Conservation (phyloP, 306 rosid species). For the Parietaria judaica region DNA sequence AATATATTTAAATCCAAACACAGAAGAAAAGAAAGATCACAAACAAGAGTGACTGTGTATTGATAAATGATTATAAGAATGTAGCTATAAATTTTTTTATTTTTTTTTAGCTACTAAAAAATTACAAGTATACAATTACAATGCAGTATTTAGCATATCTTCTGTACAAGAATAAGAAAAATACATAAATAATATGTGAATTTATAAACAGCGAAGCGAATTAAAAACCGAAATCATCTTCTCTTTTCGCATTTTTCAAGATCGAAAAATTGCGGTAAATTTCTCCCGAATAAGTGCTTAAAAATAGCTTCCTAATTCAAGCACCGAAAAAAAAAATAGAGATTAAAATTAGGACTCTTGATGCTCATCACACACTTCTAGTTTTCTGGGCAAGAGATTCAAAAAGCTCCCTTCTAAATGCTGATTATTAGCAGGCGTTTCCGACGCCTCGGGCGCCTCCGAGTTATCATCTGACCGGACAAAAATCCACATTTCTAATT, state of each 20-base stretch:
- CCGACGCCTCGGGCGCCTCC: constrained; percentile 42
- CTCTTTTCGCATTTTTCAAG: not conserved
- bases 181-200: not conserved
- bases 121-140: constrained; percentile 6
- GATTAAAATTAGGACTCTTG: constrained; percentile 31
- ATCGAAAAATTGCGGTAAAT: constrained; percentile 14
- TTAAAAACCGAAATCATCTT: constrained; percentile 6
- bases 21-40: too few species aligned
- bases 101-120: too few species aligned
- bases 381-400: constrained; percentile 58
- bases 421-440: constrained; percentile 28
- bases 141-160: constrained; percentile 14
- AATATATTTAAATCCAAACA: too few species aligned
- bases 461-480: constrained; percentile 43
- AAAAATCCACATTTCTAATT: not conserved
- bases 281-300: constrained; percentile 21
- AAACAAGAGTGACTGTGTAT: too few species aligned
- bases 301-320: constrained; percentile 3
- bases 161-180: constrained; percentile 20
- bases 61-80: too few species aligned
- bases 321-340: not conserved
- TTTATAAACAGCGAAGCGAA: constrained; percentile 24
- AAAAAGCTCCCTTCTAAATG: constrained; percentile 66
- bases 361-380: constrained; percentile 32
- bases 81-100: too few species aligned